Evolutionary conservation across 306 rosid genomes (phyloP), one percentile per base, ranked within the genome.

Genomic region (Argentina anserina): DNA sequence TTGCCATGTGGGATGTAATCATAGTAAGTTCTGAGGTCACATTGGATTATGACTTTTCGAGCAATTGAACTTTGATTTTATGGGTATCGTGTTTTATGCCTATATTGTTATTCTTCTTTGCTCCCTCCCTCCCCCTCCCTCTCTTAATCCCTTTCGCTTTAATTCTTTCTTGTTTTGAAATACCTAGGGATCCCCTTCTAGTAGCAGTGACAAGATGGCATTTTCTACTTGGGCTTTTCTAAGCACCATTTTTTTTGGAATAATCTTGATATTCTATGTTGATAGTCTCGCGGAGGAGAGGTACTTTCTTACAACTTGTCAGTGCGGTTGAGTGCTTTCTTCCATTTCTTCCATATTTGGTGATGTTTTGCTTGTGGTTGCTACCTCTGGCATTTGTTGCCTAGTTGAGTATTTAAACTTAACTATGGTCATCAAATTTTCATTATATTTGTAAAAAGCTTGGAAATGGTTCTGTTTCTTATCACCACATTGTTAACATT

Each of bases 211-310:
- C 28, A 84, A 87, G 84, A 68, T 91, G 83, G 93, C 97, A 2
- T 95, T 95, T 88, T 95, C 99, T 56, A 59, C 96, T 29, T 95
- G 99, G 99, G 88, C 97, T 50, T 92, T 95, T 79, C 69, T 87
- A 46, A 95, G 99, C 85, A 92, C 97, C 70, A 80, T 86, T 72
- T 60, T 95, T 40, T 95, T 95, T 68, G 99, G 99, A 82, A 81
- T 92, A 71, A 86, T 95, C 76, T 65, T 88, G 86, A 91, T 95
- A 87, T 90, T 88, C 82, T 95, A 95, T 81, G 88, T 88, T 9
- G 97, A 95, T 75, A 88, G 96, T 76, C 87, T 95, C 29, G 97
- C 99, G 11, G 99, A 95, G 81, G 99, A 95, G 80, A 88, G 97
- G 97, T 92, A 90, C 70, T 50, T 49, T 14, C 40, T n/a, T 49